These are phyloP conservation scores for Nitzschia palea DNA, from an alignment of 108 stramenopile genomes.

Conservation along the genomic window DNA sequence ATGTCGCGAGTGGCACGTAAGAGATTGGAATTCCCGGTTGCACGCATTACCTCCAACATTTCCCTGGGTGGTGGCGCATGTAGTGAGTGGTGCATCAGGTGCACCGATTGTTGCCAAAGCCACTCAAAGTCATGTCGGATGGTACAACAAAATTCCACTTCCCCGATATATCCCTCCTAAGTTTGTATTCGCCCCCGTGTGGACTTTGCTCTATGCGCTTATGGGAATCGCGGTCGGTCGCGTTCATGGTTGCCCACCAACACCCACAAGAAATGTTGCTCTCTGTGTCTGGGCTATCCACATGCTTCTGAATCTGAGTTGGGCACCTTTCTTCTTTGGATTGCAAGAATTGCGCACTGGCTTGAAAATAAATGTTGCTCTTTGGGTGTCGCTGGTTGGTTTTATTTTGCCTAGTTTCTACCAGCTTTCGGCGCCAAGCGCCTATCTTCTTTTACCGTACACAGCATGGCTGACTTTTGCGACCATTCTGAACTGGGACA, in stretches of 20 bases:
- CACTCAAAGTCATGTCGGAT: conserved; percentile 29
- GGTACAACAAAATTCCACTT: conserved; percentile 54
- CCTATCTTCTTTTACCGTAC: conserved; percentile 60
- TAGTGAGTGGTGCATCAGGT: conserved; percentile 41
- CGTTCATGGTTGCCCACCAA: conserved; percentile 10
- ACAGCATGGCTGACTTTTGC: conserved; percentile 61
- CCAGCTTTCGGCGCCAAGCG: conserved; percentile 33
- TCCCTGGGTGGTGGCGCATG: conserved; percentile 39
- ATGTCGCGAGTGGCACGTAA: too few relatives aligned
- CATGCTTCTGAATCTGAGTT: conserved; percentile 51
- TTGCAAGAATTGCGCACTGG: conserved; percentile 45
- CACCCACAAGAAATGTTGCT: neutral
- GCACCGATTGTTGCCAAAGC: conserved; percentile 51
- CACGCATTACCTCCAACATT: conserved; percentile 1
- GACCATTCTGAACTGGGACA: conserved; percentile 47
- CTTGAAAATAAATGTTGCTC: conserved; percentile 39
- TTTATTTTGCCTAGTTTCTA: conserved; percentile 39
- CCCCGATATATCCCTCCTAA: conserved; percentile 68
- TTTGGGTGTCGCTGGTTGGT: conserved; percentile 23
- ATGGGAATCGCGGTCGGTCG: conserved; percentile 58
- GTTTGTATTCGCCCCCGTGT: conserved; percentile 61
- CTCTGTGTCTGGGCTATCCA: conserved; percentile 42
- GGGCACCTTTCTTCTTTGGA: conserved; percentile 75
- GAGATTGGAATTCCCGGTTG: too few relatives aligned
- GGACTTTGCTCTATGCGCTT: conserved; percentile 57